Evolutionary conservation across 2,329 filamentous ascomycete species (phyloP), one percentile per base, ranked within the genome.

Genomic region (Talaromyces albobiverticillius): DNA sequence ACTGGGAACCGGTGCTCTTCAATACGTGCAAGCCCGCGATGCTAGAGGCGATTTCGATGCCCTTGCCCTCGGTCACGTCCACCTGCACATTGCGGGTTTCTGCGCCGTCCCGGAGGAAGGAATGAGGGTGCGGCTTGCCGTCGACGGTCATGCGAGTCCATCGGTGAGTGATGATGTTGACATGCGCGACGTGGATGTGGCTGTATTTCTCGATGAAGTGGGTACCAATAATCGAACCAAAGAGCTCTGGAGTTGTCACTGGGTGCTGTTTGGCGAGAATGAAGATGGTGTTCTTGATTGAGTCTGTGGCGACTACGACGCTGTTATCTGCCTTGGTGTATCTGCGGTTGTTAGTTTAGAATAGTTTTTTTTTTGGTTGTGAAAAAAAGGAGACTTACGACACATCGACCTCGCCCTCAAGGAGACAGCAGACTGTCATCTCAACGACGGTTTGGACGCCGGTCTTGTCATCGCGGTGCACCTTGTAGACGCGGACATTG

Each of bases 401-500:
- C 53, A 79, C 83, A 52, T 94, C 89, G 64, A 99, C 96, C 56
- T 91, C 88, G 63, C 94, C 94, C 78, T 97, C 91, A 26, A 99
- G 83, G 49, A 97, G 81, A 59, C 91, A 90, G 76, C 89, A 89
- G 64, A 99, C 89, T 38, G 91, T 96, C 87, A 96, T 95, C 76
- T 99, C 94, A 40, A 88, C 88, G 62, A 97, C 89, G 7, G 86
- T 88, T 74, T 99, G 93, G 20, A 84, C 79, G 54, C 88, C 88
- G 16, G 88, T 87, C 65, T 84, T 79, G 68, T 84, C 79, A 71
- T 97, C 85, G 65, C 85, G 85, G 67, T 95, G 82, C 67, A 96
- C 91, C 76, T 99, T 99, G 84, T 88, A 95, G 66, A 99, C 85
- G 67, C 94, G 92, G 81, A 99, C 88, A 78, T 99, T 97, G 83